A percentile compares a stretch with the other conserved stretches of the same genome.
Evolutionary conservation across 345 rosid genomes (phyloP).

Genomic region (Erysimum cheiranthoides): DNA sequence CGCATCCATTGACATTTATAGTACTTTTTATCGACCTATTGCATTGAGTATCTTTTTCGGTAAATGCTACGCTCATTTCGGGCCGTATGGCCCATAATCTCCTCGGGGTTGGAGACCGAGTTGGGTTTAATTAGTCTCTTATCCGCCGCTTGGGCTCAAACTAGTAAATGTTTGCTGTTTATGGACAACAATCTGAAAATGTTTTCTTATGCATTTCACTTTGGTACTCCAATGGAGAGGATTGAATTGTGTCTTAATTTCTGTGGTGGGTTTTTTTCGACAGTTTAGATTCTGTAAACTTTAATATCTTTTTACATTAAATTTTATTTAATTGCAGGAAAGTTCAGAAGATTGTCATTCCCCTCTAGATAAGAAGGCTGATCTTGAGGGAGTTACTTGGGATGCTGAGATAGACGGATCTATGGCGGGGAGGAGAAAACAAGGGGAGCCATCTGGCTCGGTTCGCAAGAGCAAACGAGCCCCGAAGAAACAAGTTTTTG

Average conservation of each 20-base stretch:
- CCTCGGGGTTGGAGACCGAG: neutral
- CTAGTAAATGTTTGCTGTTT: conserved; percentile 29
- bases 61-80: conserved; percentile 12
- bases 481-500: conserved; percentile 68
- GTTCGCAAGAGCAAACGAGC: conserved; percentile 81
- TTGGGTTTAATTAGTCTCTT: conserved; percentile 14
- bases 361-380: conserved; percentile 56
- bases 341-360: conserved; percentile 55
- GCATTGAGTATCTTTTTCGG: conserved; percentile 21
- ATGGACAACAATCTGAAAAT: conserved; percentile 20
- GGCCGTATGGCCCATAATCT: conserved; percentile 34
- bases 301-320: conserved; percentile 37
- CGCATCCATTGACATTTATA: conserved; percentile 2
- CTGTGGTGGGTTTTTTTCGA: conserved; percentile 17
- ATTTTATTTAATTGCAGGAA: conserved; percentile 56
- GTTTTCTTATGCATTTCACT: conserved; percentile 17
- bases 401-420: conserved; percentile 66
- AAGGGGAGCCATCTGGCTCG: conserved; percentile 61
- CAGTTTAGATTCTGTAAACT: conserved; percentile 37
- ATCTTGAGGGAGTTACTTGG: conserved; percentile 76
- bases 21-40: conserved; percentile 23
- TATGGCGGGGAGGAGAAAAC: conserved; percentile 61
- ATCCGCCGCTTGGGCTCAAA: conserved; percentile 1
- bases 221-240: conserved; percentile 17
- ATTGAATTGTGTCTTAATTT: conserved; percentile 30